A percentile compares a stretch with the other conserved stretches of the same genome.
Evolutionary conservation across 768 basidiomycete genomes (phyloP).

Genomic region (Strobilomyces echinocephalus): DNA sequence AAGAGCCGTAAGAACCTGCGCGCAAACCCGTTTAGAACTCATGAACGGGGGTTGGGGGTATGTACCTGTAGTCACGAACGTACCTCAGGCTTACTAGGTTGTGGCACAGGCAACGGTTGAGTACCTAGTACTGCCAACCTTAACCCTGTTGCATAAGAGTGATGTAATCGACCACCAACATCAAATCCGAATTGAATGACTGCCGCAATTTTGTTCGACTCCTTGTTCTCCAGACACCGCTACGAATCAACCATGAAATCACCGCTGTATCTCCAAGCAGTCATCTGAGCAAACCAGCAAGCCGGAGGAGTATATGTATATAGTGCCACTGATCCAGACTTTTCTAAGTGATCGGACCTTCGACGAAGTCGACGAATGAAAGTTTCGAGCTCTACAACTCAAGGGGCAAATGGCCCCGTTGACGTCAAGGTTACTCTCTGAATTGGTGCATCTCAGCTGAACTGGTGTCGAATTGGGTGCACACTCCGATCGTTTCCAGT

Average conservation of each 20-base stretch:
- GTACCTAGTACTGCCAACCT: too few species aligned
- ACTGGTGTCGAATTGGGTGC: neutral
- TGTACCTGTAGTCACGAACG: neutral
- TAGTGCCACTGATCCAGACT: neutral
- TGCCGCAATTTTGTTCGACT: neutral
- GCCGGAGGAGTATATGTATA: neutral
- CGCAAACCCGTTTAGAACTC: neutral
- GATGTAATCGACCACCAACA: constrained; percentile 7
- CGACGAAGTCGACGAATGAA: too few species aligned
- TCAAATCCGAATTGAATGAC: neutral
- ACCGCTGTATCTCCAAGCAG: constrained; percentile 1
- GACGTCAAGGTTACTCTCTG: neutral
- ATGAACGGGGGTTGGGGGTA: neutral
- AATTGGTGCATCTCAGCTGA: neutral
- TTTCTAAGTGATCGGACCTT: neutral
- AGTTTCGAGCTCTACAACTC: neutral
- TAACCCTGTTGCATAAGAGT: neutral
- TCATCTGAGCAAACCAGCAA: neutral
- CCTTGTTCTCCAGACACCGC: neutral
- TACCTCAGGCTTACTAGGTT: neutral
- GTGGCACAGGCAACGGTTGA: neutral
- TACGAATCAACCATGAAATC: neutral
- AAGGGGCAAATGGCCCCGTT: neutral
- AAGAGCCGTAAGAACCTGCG: neutral
- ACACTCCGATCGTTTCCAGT: neutral